Evolutionary conservation across 352 stramenopile genomes (phyloP), one percentile per base, ranked within the genome.

Genomic region (Phytophthora capsici): DNA sequence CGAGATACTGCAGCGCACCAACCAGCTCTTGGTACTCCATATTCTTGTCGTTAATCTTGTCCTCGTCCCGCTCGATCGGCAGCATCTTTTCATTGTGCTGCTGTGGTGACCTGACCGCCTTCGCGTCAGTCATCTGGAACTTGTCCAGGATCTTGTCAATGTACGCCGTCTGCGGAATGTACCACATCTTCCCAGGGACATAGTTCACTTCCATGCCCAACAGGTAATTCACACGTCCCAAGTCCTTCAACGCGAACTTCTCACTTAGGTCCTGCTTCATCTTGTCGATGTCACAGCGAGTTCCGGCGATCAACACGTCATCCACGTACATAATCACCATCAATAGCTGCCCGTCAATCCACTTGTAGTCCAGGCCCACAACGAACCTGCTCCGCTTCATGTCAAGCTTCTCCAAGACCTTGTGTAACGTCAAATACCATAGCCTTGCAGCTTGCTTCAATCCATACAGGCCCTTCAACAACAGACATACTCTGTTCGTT

Each of bases 21-120:
- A 63, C 20, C 14, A 63, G 16, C n/a, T 63, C 44, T n/a, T 36
- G 16, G 34, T 40, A 63, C 6, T 20, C 48, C 16, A 54, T 10
- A 1, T 19, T 41, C 16, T 22, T 16, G 10, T 64, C 45, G 16
- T 57, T 64, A 4, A 57, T 43, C 16, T 54, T 46, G 8, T 1
- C n/a, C 16, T 23, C 14, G 28, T 52, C 25, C 36, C 10, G 12
- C 14, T 64, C 25, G 2, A 64, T 57, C 4, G 55, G 26, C 5
- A 28, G 23, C 25, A 57, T 4, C 10, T 6, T 12, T 8, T 64
- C 46, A 14, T 57, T 64, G 3, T 49, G 45, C 57, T 46, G 34
- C 16, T 45, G 32, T 5, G 36, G 25, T 1, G 36, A 64, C 4
- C 14, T 14, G 0, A 38, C 25, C 16, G 32, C 14, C 1, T 12